These are phyloP conservation scores for Fabrea salina DNA, from an alignment of 169 alveolate genomes.

Conservation along the genomic window DNA sequence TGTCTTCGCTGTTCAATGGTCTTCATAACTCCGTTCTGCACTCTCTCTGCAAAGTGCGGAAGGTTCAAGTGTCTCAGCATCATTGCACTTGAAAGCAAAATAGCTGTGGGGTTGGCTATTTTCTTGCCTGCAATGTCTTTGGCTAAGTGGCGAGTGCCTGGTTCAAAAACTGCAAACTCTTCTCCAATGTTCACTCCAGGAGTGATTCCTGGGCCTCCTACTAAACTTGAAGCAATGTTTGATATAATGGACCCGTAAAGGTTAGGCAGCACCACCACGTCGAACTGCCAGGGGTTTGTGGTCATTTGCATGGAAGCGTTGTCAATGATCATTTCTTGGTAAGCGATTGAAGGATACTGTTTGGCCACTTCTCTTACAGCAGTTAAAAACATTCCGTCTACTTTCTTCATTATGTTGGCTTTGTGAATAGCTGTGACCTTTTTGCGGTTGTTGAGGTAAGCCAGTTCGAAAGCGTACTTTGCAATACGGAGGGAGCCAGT, in stretches of 20 bases:
- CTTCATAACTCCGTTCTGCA: slow-evolving; percentile 38
- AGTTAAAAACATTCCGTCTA: slow-evolving; percentile 57
- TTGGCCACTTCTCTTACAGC: slow-evolving; percentile 62
- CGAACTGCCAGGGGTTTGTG: slow-evolving; percentile 53
- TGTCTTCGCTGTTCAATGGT: slow-evolving; percentile 49
- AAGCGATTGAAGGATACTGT: slow-evolving; percentile 50
- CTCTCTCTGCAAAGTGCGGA: slow-evolving; percentile 56
- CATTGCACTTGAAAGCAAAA: slow-evolving; percentile 40
- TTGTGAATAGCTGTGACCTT: slow-evolving; percentile 69
- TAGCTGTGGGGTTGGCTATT: slow-evolving; percentile 63
- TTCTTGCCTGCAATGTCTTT: slow-evolving; percentile 50
- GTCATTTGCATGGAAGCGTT: slow-evolving; percentile 56
- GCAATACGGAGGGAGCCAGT: slow-evolving; percentile 52
- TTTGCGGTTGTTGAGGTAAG: slow-evolving; percentile 49
- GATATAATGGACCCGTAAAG: slow-evolving; percentile 59
- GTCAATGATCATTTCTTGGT: slow-evolving; percentile 68
- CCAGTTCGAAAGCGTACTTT: slow-evolving; percentile 65
- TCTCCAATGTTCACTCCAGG: slow-evolving; percentile 64
- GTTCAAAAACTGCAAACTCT: slow-evolving; percentile 47
- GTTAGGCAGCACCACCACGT: slow-evolving; percentile 66
- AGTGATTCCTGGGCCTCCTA: slow-evolving; percentile 66
- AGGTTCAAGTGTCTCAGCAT: slow-evolving; percentile 56
- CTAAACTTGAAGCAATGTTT: slow-evolving; percentile 47
- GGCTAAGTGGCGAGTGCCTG: slow-evolving; percentile 58
- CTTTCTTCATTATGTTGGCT: slow-evolving; percentile 64